Percentiles rank a stretch among this genome's conserved stretches.
Conservation (phyloP, 345 rosid species). For the Hibiscus mutabilis region DNA sequence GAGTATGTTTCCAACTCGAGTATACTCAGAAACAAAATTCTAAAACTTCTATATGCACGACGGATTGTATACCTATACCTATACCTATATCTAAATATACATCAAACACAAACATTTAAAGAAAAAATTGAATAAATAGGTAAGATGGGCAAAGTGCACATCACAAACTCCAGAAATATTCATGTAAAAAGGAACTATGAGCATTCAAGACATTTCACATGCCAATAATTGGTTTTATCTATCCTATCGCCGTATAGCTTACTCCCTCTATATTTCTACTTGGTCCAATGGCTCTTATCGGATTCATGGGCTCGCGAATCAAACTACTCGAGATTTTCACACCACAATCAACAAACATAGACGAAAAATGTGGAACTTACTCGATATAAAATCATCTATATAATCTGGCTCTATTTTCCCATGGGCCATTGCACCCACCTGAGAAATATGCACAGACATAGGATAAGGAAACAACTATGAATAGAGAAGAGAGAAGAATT, state of each 20-base stretch:
- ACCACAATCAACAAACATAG: background rate
- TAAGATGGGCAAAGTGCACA: no score
- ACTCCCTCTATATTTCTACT: background rate
- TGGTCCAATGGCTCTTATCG: background rate
- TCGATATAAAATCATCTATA: constrained; percentile 52
- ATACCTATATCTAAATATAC: no score
- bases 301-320: background rate
- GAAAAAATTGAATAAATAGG: no score
- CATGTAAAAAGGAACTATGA: no score
- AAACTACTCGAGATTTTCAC: background rate
- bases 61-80: no score
- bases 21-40: no score
- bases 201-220: no score
- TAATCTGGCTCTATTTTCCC: constrained; percentile 61
- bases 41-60: no score
- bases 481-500: background rate
- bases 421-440: constrained; percentile 95
- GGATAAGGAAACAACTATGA: background rate
- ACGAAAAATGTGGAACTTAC: constrained; percentile 25
- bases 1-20: no score
- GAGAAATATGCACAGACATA: constrained; percentile 9
- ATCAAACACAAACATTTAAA: no score
- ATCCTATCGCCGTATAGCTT: background rate
- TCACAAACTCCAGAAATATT: no score
- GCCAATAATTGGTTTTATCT: background rate